Base-by-base conservation (phyloP, 2,329 filamentous ascomycete genomes). In the Fonsecaea multimorphosa region DNA sequence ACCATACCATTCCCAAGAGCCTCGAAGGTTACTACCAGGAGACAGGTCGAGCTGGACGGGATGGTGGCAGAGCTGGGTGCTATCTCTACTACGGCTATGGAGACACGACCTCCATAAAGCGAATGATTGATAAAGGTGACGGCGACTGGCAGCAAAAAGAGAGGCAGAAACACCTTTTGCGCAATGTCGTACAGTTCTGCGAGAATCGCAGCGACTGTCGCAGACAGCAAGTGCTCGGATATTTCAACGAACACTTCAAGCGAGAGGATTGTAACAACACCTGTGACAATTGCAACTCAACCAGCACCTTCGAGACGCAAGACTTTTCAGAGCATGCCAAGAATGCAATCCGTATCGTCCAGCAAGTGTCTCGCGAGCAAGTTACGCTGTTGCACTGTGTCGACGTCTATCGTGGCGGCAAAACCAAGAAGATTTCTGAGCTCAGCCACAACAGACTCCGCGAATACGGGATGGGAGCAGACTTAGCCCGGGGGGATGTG, bases 21-120 rank as follows among this genome's bases (percentile, higher is more conserved):
- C 81, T 99, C 61, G 95, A 99, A 79, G 95, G 95, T 0, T 99
- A 99, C 77, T 99, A 99, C 74, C 95, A 99, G 76, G 95, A 99
- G 77, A 99, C 95, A 52, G 95, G 95, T 1, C 90, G 95, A 72
- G 95, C 96, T 65, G 95, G 95, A 6, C 87, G 95, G 76, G 95
- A 99, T 76, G 94, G 94, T 8, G 88, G 92, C 71, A 85, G 85
- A 22, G 97, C 95, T 6, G 89, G 91, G 64, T 99, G 95, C 79
- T 95, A 93, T 76, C 85, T 99, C 14, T 98, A 90, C 78, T 99
- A 95, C 73, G 87, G 87, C 52, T 96, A 92, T 74, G 85, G 82
- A 66, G 95, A 99, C 76, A 88, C 90, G 58, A 85, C 83, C 56
- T 85, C 86, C 60, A 82, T 97, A 29, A 89, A 88, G 72, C 88